These are phyloP conservation scores for Leishmania turanica DNA, from an alignment of 208 protist species.

Conservation along the genomic window DNA sequence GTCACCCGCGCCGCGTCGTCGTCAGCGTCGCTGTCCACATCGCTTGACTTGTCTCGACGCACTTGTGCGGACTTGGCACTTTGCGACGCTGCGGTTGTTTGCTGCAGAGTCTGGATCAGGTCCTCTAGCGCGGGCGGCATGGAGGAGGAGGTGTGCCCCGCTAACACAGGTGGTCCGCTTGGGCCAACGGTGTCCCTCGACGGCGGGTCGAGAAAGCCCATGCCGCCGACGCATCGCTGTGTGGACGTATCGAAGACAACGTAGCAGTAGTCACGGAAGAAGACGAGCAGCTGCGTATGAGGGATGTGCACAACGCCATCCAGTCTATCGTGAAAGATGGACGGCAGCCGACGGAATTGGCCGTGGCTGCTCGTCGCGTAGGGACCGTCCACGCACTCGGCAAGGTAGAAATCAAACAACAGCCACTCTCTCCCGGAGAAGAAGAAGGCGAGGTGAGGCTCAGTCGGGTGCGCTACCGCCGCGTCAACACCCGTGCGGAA, in stretches of 20 bases:
- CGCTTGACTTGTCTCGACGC: neutral
- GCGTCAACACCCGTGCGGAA: constrained; percentile 42
- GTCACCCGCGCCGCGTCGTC: neutral
- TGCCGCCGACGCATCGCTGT: constrained; percentile 25
- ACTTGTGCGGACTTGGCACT: neutral
- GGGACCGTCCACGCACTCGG: constrained; percentile 27
- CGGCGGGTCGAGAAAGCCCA: constrained; percentile 10
- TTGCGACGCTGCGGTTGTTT: neutral
- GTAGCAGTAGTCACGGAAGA: constrained; percentile 31
- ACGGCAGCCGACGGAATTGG: constrained; percentile 30
- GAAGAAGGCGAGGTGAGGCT: constrained; percentile 55
- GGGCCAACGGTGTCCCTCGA: neutral
- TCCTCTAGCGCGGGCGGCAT: constrained; percentile 10
- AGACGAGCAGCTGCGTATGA: constrained; percentile 17
- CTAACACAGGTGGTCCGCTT: neutral
- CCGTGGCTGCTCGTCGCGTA: constrained; percentile 18
- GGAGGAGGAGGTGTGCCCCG: neutral
- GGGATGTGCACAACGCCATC: constrained; percentile 27
- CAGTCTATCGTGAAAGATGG: constrained; percentile 23
- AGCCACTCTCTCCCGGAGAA: constrained; percentile 62
- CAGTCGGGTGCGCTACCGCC: constrained; percentile 44
- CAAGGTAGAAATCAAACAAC: constrained; percentile 48
- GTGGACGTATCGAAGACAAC: constrained; percentile 21
- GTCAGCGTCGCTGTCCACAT: constrained; percentile 4
- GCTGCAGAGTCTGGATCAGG: constrained; percentile 5